Evolutionary conservation across 306 rosid species (phyloP).

Genomic region (Prunus salicina): DNA sequence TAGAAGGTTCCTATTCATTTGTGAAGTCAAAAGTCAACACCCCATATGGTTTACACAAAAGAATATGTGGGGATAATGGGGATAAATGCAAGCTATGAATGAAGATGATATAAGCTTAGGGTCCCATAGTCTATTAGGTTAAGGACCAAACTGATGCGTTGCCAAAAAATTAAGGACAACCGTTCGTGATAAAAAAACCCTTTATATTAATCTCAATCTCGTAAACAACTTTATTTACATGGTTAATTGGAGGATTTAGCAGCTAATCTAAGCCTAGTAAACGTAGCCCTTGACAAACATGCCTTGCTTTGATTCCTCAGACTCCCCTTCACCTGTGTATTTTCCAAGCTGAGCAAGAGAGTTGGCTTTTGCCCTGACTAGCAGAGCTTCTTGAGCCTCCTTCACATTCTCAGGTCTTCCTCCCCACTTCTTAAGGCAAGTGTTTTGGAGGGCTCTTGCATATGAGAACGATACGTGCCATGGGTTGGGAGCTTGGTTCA

Average conservation of each 20-base stretch:
- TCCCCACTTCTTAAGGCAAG: constrained; percentile 88
- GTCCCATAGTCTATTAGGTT: too few species aligned
- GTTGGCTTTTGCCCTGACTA: constrained; percentile 83
- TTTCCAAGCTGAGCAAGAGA: constrained; percentile 94
- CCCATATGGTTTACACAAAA: too few species aligned
- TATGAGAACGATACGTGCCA: constrained; percentile 98
- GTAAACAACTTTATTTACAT: too few species aligned
- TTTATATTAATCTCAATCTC: too few species aligned
- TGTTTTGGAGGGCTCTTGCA: constrained; percentile 98
- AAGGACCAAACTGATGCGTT: too few species aligned
- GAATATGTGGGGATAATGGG: background rate
- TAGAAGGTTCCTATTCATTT: too few species aligned
- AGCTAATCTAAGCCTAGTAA: constrained; percentile 42
- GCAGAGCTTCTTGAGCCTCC: constrained; percentile 77
- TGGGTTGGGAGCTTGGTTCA: constrained; percentile 72
- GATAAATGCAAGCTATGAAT: too few species aligned
- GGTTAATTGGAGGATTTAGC: too few species aligned
- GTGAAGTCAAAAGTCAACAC: background rate
- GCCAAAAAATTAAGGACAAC: too few species aligned
- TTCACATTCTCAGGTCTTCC: constrained; percentile 81
- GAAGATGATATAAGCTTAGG: too few species aligned
- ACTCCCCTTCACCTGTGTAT: constrained; percentile 93
- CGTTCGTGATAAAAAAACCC: too few species aligned
- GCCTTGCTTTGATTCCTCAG: constrained; percentile 76
- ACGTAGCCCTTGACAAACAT: constrained; percentile 79